Conservation (phyloP, 345 rosid genomes). For the Euphorbia lathyris region DNA sequence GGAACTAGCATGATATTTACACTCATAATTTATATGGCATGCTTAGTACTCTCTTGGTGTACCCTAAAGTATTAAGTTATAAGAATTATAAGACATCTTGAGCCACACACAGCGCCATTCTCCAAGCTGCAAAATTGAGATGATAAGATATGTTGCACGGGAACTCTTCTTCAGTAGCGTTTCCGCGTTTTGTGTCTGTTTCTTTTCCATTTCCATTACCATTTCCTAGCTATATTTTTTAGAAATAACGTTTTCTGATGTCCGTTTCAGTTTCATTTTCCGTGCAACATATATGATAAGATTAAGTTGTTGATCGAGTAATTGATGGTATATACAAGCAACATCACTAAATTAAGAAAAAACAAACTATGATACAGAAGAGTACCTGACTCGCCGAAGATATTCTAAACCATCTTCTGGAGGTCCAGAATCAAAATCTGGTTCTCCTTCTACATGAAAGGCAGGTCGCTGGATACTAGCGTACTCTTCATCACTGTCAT, state of each 20-base stretch:
- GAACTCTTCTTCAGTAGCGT: too few species aligned
- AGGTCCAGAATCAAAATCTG: constrained; percentile 82
- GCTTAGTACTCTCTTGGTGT: neutral
- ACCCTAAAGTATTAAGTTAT: neutral
- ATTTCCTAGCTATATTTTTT: too few species aligned
- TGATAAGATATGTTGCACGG: too few species aligned
- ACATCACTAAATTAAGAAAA: neutral
- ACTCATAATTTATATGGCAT: neutral
- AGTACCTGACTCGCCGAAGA: constrained; percentile 86
- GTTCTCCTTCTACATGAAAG: constrained; percentile 76
- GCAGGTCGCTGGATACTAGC: constrained; percentile 82
- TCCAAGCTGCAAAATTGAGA: neutral
- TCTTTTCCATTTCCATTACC: too few species aligned
- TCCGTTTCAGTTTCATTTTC: too few species aligned
- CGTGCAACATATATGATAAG: too few species aligned
- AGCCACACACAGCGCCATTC: neutral
- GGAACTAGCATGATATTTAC: neutral
- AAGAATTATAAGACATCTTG: neutral
- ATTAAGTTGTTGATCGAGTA: neutral
- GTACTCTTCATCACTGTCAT: constrained; percentile 59
- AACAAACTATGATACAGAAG: neutral
- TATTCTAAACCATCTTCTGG: constrained; percentile 92
- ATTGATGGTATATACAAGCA: constrained; percentile 1
- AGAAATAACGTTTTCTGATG: too few species aligned
- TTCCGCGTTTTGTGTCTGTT: too few species aligned